phyloP scores from a whole-genome alignment of 441 rosid species.

The Manihot esculenta region DNA sequence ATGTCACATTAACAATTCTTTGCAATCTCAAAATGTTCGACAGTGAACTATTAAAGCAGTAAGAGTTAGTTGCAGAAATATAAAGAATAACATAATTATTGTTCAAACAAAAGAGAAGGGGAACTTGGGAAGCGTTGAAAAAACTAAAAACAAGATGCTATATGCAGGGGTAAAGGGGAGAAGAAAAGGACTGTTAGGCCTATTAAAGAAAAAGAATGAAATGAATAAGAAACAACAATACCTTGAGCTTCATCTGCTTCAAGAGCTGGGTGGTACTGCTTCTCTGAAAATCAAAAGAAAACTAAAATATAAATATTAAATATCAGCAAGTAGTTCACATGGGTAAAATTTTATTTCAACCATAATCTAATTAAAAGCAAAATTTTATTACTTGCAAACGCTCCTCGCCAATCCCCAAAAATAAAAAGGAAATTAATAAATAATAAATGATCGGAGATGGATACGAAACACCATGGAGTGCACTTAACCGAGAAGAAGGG shows the following conservation, averaged over 20 bases:
- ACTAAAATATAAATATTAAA: neutral
- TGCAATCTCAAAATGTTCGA: neutral
- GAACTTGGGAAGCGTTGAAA: too few relatives aligned
- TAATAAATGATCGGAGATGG: neutral
- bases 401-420: neutral
- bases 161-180: neutral
- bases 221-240: neutral
- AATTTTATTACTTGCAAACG: neutral
- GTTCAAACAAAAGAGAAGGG: too few relatives aligned
- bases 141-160: too few relatives aligned
- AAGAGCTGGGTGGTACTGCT: conserved; percentile 44
- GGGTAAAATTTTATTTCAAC: too few relatives aligned
- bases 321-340: neutral
- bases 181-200: neutral
- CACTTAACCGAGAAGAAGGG: neutral
- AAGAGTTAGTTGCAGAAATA: neutral
- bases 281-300: conserved; percentile 36
- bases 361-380: neutral
- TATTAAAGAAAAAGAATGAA: neutral
- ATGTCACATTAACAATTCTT: too few relatives aligned
- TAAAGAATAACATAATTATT: neutral
- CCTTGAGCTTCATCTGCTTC: conserved; percentile 47
- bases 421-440: neutral
- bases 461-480: neutral
- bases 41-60: neutral